A percentile compares a stretch with the other conserved stretches of the same genome.
phyloP scores from a whole-genome alignment of 73 alveolate genomes.

The Effrenium voratum region DNA sequence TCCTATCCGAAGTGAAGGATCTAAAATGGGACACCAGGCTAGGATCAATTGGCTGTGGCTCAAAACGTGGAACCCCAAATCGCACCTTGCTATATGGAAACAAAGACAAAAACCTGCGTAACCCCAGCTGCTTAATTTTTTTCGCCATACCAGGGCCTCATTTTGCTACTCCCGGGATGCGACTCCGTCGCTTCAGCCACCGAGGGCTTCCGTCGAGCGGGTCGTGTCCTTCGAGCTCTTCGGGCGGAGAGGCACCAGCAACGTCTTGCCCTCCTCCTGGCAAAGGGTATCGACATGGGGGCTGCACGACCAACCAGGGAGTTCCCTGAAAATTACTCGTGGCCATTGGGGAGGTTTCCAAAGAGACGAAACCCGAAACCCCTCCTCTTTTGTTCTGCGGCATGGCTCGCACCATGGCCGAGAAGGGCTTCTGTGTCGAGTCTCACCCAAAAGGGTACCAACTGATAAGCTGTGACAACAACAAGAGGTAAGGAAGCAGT shows the following conservation, averaged over 20 bases:
- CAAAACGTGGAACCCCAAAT: no score
- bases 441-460: neutral
- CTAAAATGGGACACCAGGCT: no score
- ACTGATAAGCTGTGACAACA: neutral
- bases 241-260: slow-evolving; percentile 74
- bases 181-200: no score
- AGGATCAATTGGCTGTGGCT: no score
- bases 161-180: no score
- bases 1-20: no score
- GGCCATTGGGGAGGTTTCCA: neutral
- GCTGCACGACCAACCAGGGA: neutral
- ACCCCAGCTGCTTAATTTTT: no score
- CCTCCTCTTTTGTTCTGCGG: neutral
- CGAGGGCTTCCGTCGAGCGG: no score
- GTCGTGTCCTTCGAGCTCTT: slow-evolving; percentile 42
- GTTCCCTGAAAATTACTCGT: neutral
- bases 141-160: no score
- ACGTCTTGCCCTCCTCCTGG: slow-evolving; percentile 88
- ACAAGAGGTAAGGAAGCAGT: neutral
- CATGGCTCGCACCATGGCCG: neutral
- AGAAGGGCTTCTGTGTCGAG: neutral
- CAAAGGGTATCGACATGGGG: no score
- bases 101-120: no score
- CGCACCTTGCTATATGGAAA: no score
- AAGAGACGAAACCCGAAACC: neutral